These are phyloP conservation scores for Pyrus pyrifolia DNA, from an alignment of 306 rosid genomes.

Conservation along the genomic window DNA sequence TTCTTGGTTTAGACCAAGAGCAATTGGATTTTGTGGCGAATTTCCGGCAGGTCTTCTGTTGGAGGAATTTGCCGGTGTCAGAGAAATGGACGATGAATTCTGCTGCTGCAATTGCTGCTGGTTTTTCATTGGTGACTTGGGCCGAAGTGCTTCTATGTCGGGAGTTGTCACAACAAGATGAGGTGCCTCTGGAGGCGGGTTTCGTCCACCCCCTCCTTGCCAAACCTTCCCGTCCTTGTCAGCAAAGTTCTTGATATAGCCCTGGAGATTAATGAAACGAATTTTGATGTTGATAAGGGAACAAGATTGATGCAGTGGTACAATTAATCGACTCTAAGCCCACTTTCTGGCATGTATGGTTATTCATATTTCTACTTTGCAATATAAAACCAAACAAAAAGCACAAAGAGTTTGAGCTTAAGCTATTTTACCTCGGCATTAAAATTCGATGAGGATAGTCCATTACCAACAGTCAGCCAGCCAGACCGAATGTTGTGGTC, in stretches of 20 bases:
- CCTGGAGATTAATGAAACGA: conserved; percentile 36
- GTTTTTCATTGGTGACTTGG: conserved; percentile 99
- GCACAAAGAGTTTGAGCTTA: neutral
- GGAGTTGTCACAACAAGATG: conserved; percentile 94
- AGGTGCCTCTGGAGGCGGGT: conserved; percentile 95
- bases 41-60: conserved; percentile 79
- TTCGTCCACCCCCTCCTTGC: conserved; percentile 98
- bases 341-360: neutral
- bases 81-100: conserved; percentile 54
- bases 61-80: conserved; percentile 45
- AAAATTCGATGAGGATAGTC: conserved; percentile 74
- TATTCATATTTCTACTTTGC: neutral
- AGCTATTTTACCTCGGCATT: conserved; percentile 58
- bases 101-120: conserved; percentile 93
- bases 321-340: neutral
- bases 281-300: neutral
- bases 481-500: conserved; percentile 96
- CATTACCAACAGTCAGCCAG: conserved; percentile 89
- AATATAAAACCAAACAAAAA: neutral
- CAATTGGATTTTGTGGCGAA: conserved; percentile 55
- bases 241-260: conserved; percentile 62
- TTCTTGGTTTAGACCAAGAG: conserved; percentile 45
- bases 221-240: conserved; percentile 97
- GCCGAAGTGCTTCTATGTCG: conserved; percentile 86
- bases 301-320: neutral